Percentiles rank a stretch among this genome's conserved stretches.
Conservation (phyloP, 192 early-diverging fungal species). For the Umbelopsis sp. region DNA sequence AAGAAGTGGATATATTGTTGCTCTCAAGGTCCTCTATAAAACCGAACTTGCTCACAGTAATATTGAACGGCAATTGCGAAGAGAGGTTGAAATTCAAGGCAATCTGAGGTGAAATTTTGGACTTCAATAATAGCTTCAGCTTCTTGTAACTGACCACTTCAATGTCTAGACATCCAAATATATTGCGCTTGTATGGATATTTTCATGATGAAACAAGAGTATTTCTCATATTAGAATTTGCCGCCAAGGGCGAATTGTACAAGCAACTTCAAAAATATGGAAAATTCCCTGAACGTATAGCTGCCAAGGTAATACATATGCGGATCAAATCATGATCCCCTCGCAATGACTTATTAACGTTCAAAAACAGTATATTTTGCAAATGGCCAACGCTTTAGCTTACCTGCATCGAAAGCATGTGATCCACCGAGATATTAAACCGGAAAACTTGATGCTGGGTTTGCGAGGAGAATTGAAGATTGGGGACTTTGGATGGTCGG, state of each 20-base stretch:
- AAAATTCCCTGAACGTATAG: conserved; percentile 73
- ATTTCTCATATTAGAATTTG: conserved; percentile 94
- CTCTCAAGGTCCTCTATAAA: conserved; percentile 92
- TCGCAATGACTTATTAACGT: neutral
- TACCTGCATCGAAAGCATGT: conserved; percentile 92
- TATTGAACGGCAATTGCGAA: conserved; percentile 87
- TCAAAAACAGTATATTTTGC: conserved; percentile 73
- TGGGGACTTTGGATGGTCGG: conserved; percentile 97
- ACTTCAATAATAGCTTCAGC: neutral
- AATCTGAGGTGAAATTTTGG: conserved; percentile 67
- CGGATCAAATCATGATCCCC: neutral
- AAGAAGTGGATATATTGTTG: conserved; percentile 83
- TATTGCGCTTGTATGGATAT: conserved; percentile 93
- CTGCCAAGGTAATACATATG: conserved; percentile 61
- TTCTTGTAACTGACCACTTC: neutral
- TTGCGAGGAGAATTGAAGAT: conserved; percentile 89
- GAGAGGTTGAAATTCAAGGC: conserved; percentile 95
- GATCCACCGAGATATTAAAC: conserved; percentile 97
- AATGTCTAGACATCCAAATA: conserved; percentile 79
- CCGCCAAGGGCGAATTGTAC: conserved; percentile 93
- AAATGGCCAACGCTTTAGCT: conserved; percentile 83
- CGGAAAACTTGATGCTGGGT: conserved; percentile 92
- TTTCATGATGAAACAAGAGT: conserved; percentile 94
- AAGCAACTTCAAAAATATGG: conserved; percentile 71
- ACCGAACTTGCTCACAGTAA: conserved; percentile 71